Evolutionary conservation across 768 basidiomycete species (phyloP).

Genomic region (Sporobolomyces phaffii): DNA sequence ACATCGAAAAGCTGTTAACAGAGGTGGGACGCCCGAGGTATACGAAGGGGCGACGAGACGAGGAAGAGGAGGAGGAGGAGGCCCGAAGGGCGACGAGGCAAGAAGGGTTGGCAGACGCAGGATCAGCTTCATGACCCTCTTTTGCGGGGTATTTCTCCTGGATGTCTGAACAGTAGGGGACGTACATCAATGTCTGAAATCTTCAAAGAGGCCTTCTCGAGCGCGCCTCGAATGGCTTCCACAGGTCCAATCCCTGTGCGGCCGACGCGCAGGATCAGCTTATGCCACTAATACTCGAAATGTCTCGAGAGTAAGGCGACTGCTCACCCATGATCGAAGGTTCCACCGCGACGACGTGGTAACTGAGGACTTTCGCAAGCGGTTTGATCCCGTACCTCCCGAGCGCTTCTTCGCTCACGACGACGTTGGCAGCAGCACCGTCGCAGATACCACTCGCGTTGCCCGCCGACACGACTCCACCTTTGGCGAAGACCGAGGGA

Average conservation of each 20-base stretch:
- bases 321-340: constrained; percentile 47
- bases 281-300: too few relatives aligned
- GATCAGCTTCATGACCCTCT: too few relatives aligned
- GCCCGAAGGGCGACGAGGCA: too few relatives aligned
- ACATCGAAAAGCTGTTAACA: constrained; percentile 30
- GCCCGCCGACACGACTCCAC: constrained; percentile 48
- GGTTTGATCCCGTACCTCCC: constrained; percentile 46
- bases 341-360: constrained; percentile 48
- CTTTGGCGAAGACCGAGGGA: constrained; percentile 46
- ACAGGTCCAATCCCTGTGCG: constrained; percentile 47
- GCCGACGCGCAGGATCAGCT: too few relatives aligned
- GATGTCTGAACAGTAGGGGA: too few relatives aligned
- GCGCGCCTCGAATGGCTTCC: constrained; percentile 40
- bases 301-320: neutral
- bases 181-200: constrained; percentile 47
- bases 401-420: constrained; percentile 47
- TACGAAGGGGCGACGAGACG: too few relatives aligned
- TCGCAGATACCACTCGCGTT: constrained; percentile 49
- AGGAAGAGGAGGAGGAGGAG: too few relatives aligned
- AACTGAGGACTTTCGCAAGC: constrained; percentile 46
- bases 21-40: neutral
- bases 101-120: too few relatives aligned
- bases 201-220: constrained; percentile 38
- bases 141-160: too few relatives aligned
- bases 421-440: constrained; percentile 49